Evolutionary conservation across 108 stramenopile genomes (phyloP), one percentile per base, ranked within the genome.

Genomic region (Tribonema minus): DNA sequence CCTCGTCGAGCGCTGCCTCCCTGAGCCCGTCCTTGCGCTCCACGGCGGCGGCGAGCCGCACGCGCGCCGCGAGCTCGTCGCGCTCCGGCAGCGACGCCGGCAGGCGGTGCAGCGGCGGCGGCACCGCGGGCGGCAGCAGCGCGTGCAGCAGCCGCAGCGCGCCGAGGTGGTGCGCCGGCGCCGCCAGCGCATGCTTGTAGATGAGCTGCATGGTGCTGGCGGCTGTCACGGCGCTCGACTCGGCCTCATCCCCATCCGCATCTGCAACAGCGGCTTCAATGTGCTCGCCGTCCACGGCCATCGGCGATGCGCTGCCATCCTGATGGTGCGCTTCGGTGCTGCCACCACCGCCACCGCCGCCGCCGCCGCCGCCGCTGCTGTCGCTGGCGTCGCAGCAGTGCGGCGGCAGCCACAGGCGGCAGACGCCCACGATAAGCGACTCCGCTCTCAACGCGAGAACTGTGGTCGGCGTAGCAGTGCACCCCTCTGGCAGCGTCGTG

Each of bases 391-490:
- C n/a, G n/a, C n/a, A n/a, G n/a, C n/a, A n/a, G 33, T 46, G 61
- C 23, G 71, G 71, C 29, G 71, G 71, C 60, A 59, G 61, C 71
- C 71, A 71, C 20, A 71, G 71, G 30, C 71, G 71, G 71, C 71
- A 71, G 37, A 60, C 60, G 23, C 71, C 61, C 27, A 71, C 60
- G 46, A 71, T 46, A 12, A 71, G 71, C 28, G 71, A 34, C 28
- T 71, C 71, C 37, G 71, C 71, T 29, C 71, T 59, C 61, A 71
- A 37, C 6, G 71, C 71, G 30, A 71, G 71, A n/a, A n/a, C n/a
- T n/a, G n/a, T n/a, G n/a, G n/a, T n/a, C n/a, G n/a, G n/a, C n/a
- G n/a, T n/a, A n/a, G n/a, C n/a, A n/a, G n/a, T n/a, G n/a, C n/a
- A n/a, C n/a, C n/a, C n/a, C n/a, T n/a, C n/a, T n/a, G n/a, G n/a